Evolutionary conservation across 176 grass and related monocot genomes (phyloP), one percentile per base, ranked within the genome.

Genomic region (Typha latifolia): DNA sequence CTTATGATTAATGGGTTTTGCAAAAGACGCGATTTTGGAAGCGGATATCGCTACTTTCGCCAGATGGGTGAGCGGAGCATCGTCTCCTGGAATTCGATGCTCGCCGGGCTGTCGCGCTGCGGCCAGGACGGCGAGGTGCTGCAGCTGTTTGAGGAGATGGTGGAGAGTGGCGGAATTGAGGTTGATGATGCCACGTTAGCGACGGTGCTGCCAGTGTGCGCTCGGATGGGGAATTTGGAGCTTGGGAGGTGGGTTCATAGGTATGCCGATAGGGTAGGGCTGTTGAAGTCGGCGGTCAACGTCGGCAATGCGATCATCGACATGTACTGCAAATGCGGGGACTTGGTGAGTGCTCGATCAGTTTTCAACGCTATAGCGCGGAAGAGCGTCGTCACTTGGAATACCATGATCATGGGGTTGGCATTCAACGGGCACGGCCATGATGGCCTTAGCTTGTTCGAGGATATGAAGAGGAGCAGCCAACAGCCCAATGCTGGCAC

Each of bases 301-400:
- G 82, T 85, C 71, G 79, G 62, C 5, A 90, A 90, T 63, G 73
- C 76, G 1, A 51, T 90, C 23, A 20, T 90, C 14, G 82, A 85
- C 31, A 90, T 90, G 87, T 82, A 85, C 19, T 90, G 82, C 76
- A 85, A 90, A 64, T 80, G 87, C 1, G 87, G 87, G 8, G 79
- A 85, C 62, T 56, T 90, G 50, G 49, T 24, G 14, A 77, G 69
- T 12, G 76, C 79, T 12, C 67, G 16, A 19, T 48, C 59, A 5
- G 72, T 82, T 21, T 85, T 90, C 11, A 12, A 77, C 15, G 11
- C 31, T 13, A 90, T 85, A 48, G 57, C 0, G 0, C 48, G 48
- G 53, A 80, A 51, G 24, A 90, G 61, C 18, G 72, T 82, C 20
- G 87, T 90, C 22, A 79, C 72, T 56, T 90, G 82, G 79, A 90